Base-by-base conservation (phyloP, 345 rosid species). In the Citrus hindsii region DNA sequence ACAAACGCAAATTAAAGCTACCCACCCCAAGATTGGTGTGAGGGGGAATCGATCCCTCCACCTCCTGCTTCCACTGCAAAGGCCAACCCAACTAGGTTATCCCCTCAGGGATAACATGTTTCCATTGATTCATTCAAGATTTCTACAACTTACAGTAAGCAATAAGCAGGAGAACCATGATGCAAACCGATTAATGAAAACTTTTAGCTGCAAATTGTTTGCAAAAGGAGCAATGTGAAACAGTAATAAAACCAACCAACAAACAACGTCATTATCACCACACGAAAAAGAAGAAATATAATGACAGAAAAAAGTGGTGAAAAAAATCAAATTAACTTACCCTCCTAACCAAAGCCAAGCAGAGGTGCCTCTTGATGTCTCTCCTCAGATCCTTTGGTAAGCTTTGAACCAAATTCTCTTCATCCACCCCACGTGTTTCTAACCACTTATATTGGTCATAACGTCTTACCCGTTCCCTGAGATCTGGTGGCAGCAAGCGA, bases 371-470 rank as follows among this genome's bases (percentile, higher is more conserved):
- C 84, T 93, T 95, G 82, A 95, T 95, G 83, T 95, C 99, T 82
- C 97, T 89, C 76, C 98, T 92, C 56, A 93, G 93, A 85, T 95
- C 99, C 88, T 92, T 93, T 18, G 99, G 99, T 21, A 95, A 91
- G 82, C 87, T 90, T 81, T 92, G 98, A 78, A 95, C 98, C 82
- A 95, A 74, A 58, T 77, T 83, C 84, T 93, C 95, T 84, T 95
- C 99, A 81, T 95, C 97, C 37, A 95, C 99, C 76, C 99, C 99
- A 0, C 97, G 93, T 27, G 99, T 95, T 87, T 87, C 99, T 87
- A 93, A 79, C 99, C 98, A 95, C 80, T 93, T 95, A 85, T 95
- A 95, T 77, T 95, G 99, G 79, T 95, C 99, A 79, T 95, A 93
- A 60, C 97, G 86, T 77, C 98, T 87, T 55, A 95, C 98, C 18